Evolutionary conservation across 192 early-diverging fungal genomes (phyloP).

Genomic region (Podila horticola): DNA sequence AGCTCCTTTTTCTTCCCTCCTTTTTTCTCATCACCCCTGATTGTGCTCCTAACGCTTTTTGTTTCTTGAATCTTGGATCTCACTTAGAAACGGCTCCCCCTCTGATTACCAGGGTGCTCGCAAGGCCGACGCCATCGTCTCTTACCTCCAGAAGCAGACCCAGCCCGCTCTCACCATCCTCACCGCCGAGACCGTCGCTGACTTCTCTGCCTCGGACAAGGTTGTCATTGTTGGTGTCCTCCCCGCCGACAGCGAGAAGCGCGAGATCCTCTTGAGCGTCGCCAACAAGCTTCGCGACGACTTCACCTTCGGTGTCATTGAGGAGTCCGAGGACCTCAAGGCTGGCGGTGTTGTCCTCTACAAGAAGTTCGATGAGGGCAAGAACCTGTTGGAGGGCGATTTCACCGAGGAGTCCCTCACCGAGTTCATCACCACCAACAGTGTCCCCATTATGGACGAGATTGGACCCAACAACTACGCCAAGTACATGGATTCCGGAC

Average conservation of each 20-base stretch:
- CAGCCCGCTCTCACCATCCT: slow-evolving; percentile 85
- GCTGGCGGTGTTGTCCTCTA: slow-evolving; percentile 80
- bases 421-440: slow-evolving; percentile 80
- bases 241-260: slow-evolving; percentile 69
- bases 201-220: slow-evolving; percentile 86
- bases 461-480: slow-evolving; percentile 91
- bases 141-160: slow-evolving; percentile 94
- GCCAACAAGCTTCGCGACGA: slow-evolving; percentile 90
- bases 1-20: not conserved
- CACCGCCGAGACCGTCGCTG: slow-evolving; percentile 71
- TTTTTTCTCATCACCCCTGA: not conserved
- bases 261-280: slow-evolving; percentile 69
- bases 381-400: slow-evolving; percentile 71
- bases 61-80: not conserved
- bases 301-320: slow-evolving; percentile 83
- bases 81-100: slow-evolving; percentile 64
- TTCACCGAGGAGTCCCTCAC: slow-evolving; percentile 66
- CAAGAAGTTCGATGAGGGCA: slow-evolving; percentile 94
- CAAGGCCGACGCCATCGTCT: slow-evolving; percentile 87
- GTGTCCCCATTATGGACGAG: slow-evolving; percentile 90
- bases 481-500: slow-evolving; percentile 84
- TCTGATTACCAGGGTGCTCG: slow-evolving; percentile 89
- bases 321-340: slow-evolving; percentile 64
- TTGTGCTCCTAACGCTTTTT: not conserved
- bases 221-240: slow-evolving; percentile 93